These are phyloP conservation scores for Artemisia annua DNA, from an alignment of 129 eudicot genomes.

Conservation along the genomic window DNA sequence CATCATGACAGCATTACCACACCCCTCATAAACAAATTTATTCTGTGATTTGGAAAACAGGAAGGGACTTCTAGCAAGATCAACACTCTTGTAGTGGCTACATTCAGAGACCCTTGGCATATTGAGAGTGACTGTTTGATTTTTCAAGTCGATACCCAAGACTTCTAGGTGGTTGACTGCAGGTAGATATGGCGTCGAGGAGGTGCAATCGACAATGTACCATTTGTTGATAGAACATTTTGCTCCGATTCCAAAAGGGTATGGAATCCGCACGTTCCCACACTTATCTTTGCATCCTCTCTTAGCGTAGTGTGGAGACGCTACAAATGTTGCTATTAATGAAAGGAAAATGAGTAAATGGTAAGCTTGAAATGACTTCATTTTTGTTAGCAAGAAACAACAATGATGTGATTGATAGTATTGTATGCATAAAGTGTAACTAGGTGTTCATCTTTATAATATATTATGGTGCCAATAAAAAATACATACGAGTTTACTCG, in stretches of 20 bases:
- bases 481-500: too few relatives aligned
- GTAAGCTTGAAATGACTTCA: constrained; percentile 1
- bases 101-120: not conserved
- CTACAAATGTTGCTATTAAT: not conserved
- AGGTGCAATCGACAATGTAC: not conserved
- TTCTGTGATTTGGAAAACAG: constrained; percentile 5
- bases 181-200: not conserved
- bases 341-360: not conserved
- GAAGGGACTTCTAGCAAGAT: constrained; percentile 22
- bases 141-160: not conserved
- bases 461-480: too few relatives aligned
- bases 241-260: constrained; percentile 2
- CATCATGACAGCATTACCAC: constrained; percentile 13
- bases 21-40: constrained; percentile 4
- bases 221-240: not conserved
- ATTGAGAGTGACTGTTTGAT: not conserved
- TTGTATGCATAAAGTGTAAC: too few relatives aligned
- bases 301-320: not conserved
- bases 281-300: not conserved
- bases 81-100: not conserved
- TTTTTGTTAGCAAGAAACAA: not conserved
- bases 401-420: not conserved
- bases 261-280: not conserved
- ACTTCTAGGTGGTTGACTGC: not conserved
- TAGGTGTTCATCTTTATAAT: too few relatives aligned